Evolutionary conservation across 495 filamentous ascomycete species (phyloP).

Genomic region (Daldinia vernicosa): DNA sequence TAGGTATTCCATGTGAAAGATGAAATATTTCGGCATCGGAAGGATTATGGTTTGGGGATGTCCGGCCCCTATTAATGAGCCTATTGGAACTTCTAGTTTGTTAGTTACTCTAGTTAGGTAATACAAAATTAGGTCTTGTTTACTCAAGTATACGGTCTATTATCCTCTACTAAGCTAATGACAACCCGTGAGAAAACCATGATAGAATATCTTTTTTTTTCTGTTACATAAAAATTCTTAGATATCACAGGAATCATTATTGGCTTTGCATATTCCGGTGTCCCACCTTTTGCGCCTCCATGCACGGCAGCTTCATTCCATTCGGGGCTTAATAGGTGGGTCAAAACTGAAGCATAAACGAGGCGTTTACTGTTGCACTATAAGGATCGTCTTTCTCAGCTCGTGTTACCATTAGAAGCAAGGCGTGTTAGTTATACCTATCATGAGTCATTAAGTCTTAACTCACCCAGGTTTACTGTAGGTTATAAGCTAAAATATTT

Average conservation of each 20-base stretch:
- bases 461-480: too few relatives aligned
- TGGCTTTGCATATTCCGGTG: neutral
- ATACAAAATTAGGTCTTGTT: neutral
- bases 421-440: neutral
- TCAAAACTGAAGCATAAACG: neutral
- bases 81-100: neutral
- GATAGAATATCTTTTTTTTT: neutral
- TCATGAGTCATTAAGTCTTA: neutral
- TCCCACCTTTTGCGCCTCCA: neutral
- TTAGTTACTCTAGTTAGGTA: neutral
- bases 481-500: neutral
- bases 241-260: neutral
- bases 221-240: neutral
- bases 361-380: neutral
- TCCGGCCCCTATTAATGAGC: constrained; percentile 5
- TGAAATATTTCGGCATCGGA: neutral
- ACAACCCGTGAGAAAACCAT: neutral
- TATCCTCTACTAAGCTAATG: neutral
- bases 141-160: neutral
- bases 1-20: neutral
- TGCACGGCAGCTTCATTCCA: neutral
- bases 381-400: neutral
- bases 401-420: neutral
- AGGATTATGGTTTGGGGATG: constrained; percentile 21
- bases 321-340: neutral